Evolutionary conservation across 805 yeast genomes (phyloP).

Genomic region (Starmerella cellae): DNA sequence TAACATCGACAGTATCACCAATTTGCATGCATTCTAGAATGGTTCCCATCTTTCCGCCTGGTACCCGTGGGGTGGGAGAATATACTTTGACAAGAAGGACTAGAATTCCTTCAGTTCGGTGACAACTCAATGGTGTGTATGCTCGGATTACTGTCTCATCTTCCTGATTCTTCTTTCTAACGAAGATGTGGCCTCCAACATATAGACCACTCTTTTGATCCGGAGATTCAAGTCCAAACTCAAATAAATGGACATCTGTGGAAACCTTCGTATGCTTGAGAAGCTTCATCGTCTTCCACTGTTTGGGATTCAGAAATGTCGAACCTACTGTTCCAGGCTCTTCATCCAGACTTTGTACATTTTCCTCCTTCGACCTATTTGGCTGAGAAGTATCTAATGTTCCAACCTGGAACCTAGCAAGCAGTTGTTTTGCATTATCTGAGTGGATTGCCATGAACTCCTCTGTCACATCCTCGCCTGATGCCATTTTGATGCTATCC

Average conservation of each 20-base stretch:
- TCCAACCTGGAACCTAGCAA: slow-evolving; percentile 32
- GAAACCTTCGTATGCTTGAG: slow-evolving; percentile 22
- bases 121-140: slow-evolving; percentile 28
- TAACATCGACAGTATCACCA: slow-evolving; percentile 24
- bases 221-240: slow-evolving; percentile 24
- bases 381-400: slow-evolving; percentile 23
- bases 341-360: slow-evolving; percentile 18
- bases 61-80: slow-evolving; percentile 24
- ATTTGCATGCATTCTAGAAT: slow-evolving; percentile 22
- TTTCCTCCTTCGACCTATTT: slow-evolving; percentile 15
- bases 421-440: slow-evolving; percentile 67
- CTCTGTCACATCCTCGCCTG: slow-evolving; percentile 39
- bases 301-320: slow-evolving; percentile 25
- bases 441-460: slow-evolving; percentile 40
- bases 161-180: slow-evolving; percentile 22
- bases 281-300: slow-evolving; percentile 24
- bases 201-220: slow-evolving; percentile 28
- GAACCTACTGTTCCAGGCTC: slow-evolving; percentile 20
- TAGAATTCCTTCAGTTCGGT: slow-evolving; percentile 23
- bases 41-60: slow-evolving; percentile 29
- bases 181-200: slow-evolving; percentile 27
- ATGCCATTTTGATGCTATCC: slow-evolving; percentile 32
- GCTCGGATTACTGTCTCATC: slow-evolving; percentile 27
- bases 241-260: slow-evolving; percentile 25
- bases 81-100: slow-evolving; percentile 28